A percentile compares a stretch with the other conserved stretches of the same genome.
phyloP scores from a whole-genome alignment of 2,329 filamentous ascomycete species.

The Didymella arachidicola region DNA sequence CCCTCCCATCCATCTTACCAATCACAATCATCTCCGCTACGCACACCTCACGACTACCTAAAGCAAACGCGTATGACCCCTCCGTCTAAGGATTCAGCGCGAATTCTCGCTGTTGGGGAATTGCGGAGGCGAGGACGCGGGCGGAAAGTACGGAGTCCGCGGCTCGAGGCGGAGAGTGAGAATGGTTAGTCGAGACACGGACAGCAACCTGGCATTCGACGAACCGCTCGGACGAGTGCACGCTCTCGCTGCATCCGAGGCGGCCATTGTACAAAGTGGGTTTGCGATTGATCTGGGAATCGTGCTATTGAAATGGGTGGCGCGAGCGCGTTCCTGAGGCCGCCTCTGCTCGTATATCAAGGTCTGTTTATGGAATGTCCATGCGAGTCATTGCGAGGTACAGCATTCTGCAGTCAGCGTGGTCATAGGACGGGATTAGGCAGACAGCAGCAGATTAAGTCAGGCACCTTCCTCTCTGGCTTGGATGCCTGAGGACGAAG shows the following conservation, averaged over 20 bases:
- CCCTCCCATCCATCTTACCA: neutral
- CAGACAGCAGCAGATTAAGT: slow-evolving; percentile 1
- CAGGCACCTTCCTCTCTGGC: neutral
- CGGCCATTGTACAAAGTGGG: neutral
- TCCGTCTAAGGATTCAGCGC: neutral
- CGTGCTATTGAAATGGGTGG: neutral
- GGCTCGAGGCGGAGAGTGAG: neutral
- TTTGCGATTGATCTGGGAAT: neutral
- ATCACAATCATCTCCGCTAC: slow-evolving; percentile 17
- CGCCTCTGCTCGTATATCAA: neutral
- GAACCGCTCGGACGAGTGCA: neutral
- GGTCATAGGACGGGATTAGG: slow-evolving; percentile 1
- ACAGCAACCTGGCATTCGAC: neutral
- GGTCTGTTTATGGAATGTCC: neutral
- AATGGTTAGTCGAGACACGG: neutral
- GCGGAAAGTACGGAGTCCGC: neutral
- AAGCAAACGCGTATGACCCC: slow-evolving; percentile 19
- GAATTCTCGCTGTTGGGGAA: neutral
- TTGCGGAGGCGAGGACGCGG: neutral
- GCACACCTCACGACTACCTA: neutral
- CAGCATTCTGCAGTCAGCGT: neutral
- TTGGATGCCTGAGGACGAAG: slow-evolving; percentile 4
- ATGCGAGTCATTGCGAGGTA: neutral
- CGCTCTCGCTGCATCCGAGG: neutral
- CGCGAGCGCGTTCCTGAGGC: neutral